Conservation (phyloP, 2,329 filamentous ascomycete species). For the Alternaria dauci region DNA sequence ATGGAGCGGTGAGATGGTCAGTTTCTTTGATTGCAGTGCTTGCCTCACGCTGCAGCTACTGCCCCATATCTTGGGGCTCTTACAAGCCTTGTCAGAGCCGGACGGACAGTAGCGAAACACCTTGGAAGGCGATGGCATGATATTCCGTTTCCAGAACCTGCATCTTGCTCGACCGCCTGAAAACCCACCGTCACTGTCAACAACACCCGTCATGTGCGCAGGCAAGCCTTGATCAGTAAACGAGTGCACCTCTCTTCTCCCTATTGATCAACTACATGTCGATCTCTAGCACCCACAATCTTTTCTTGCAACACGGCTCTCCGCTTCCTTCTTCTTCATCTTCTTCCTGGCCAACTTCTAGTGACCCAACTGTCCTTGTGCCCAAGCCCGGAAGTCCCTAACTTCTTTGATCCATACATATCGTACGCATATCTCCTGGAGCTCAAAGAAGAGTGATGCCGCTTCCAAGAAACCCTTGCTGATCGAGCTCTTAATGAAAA, state of each 20-base stretch:
- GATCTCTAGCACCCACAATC: background rate
- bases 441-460: conserved; percentile 50
- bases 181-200: background rate
- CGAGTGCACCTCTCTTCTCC: background rate
- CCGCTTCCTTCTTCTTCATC: background rate
- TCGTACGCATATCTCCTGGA: conserved; percentile 52
- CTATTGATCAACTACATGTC: background rate
- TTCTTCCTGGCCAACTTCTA: conserved; percentile 21
- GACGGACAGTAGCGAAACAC: too few relatives aligned
- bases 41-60: too few relatives aligned
- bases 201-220: background rate
- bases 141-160: too few relatives aligned
- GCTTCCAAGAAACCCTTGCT: conserved; percentile 41
- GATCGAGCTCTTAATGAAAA: conserved; percentile 52
- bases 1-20: background rate
- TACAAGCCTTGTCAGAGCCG: background rate
- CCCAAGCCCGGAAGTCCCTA: conserved; percentile 48
- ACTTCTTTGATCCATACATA: conserved; percentile 54
- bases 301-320: background rate
- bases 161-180: background rate
- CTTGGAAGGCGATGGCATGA: too few relatives aligned
- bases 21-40: too few relatives aligned
- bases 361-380: conserved; percentile 15
- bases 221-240: background rate
- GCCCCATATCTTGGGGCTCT: background rate